Percentiles rank a stretch among this genome's conserved stretches.
Conservation (phyloP, 2,329 filamentous ascomycete genomes). For the Arthrobotrys iridis region DNA sequence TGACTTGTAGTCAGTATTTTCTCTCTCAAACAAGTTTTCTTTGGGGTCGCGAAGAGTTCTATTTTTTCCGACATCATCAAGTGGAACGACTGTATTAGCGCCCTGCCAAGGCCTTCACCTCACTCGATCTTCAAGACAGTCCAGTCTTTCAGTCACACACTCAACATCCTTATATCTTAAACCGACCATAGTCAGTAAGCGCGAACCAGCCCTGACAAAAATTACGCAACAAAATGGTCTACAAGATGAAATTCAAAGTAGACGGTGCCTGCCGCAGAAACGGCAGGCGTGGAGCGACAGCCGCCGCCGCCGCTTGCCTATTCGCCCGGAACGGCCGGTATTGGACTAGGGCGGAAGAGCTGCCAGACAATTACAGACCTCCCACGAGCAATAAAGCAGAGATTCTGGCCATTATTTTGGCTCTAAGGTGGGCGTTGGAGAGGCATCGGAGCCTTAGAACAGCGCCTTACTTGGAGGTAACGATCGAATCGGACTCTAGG, state of each 20-base stretch:
- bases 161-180: too few relatives aligned
- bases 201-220: background rate
- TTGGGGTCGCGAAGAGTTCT: too few relatives aligned
- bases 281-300: constrained; percentile 57
- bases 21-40: too few relatives aligned
- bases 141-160: too few relatives aligned
- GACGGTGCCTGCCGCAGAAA: constrained; percentile 61
- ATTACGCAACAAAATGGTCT: constrained; percentile 58
- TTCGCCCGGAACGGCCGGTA: background rate
- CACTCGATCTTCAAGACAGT: too few relatives aligned
- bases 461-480: constrained; percentile 57
- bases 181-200: too few relatives aligned
- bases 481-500: constrained; percentile 61
- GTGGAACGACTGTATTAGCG: too few relatives aligned
- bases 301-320: constrained; percentile 60
- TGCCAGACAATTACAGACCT: constrained; percentile 21
- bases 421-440: constrained; percentile 64
- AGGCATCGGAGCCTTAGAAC: constrained; percentile 55
- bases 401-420: constrained; percentile 63
- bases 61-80: too few relatives aligned
- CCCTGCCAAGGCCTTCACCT: too few relatives aligned
- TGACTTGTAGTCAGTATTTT: too few relatives aligned
- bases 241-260: constrained; percentile 60
- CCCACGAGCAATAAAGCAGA: constrained; percentile 62
- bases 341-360: background rate